phyloP scores from a whole-genome alignment of 2,329 filamentous ascomycete genomes.

The Monosporascus sp. region DNA sequence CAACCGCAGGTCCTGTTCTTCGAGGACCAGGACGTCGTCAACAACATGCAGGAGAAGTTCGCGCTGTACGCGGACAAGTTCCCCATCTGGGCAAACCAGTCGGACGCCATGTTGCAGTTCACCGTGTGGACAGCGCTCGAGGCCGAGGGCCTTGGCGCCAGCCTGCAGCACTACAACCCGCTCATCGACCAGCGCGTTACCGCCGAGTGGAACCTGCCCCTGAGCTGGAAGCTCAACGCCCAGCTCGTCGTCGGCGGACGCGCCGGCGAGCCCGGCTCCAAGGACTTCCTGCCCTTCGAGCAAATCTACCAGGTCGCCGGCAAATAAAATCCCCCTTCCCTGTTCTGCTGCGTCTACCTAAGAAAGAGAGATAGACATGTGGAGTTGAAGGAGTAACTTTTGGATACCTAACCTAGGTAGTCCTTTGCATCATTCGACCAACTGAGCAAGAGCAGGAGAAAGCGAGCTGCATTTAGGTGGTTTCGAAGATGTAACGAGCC shows the following conservation, averaged over 20 bases:
- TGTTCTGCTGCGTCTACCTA: too few relatives aligned
- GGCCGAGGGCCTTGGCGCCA: constrained; percentile 78
- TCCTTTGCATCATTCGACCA: too few relatives aligned
- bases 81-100: constrained; percentile 70
- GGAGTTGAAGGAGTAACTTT: too few relatives aligned
- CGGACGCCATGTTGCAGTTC: constrained; percentile 77
- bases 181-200: constrained; percentile 70
- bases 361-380: too few relatives aligned
- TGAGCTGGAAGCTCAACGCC: constrained; percentile 70
- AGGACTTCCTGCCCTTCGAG: constrained; percentile 60
- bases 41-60: constrained; percentile 63
- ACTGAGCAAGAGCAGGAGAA: too few relatives aligned
- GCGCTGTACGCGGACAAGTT: constrained; percentile 75
- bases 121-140: constrained; percentile 77
- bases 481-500: too few relatives aligned
- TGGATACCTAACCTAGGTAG: too few relatives aligned
- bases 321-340: constrained; percentile 30
- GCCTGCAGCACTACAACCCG: constrained; percentile 92
- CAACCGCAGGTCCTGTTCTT: constrained; percentile 69
- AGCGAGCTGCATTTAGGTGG: too few relatives aligned
- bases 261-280: constrained; percentile 52
- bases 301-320: constrained; percentile 63
- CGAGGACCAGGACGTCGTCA: constrained; percentile 66
- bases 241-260: constrained; percentile 80
- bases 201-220: constrained; percentile 64